Evolutionary conservation across 208 protist genomes (phyloP), one percentile per base, ranked within the genome.

Genomic region (Trichomonas vaginalis): DNA sequence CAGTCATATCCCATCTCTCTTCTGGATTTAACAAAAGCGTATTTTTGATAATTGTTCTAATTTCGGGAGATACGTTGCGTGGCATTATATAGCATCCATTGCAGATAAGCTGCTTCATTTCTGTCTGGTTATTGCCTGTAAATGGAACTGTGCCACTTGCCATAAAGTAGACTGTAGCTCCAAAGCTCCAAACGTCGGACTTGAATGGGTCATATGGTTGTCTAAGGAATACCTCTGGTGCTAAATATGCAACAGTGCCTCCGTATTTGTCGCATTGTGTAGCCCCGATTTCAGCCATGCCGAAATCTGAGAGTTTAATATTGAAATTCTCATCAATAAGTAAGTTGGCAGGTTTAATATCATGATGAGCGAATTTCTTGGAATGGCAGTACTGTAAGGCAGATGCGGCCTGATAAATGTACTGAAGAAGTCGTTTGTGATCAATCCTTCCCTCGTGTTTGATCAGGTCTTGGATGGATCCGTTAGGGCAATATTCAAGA

Each of bases 81-180:
- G 56, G 56, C 6, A 70, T 8, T 27, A n/a, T 27, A 27, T 70
- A 70, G 21, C n/a, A n/a, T 8, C 21, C 17, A 4, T 12, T 32
- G 56, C 56, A 70, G 62, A 96, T 96, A 42, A 21, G 8, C 35
- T 10, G 39, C 32, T 80, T 46, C 10, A 45, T 96, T 21, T 96
- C 95, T 40, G 90, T 96, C 39, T 90, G 87, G 61, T 45, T 56
- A 17, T 14, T 49, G 14, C 48, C 95, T 12, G 21, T 10, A 49
- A 80, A 61, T 32, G 95, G 95, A 70, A 70, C 21, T 49, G 90
- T 96, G 12, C 95, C 95, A 15, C 48, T 86, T 21, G 56, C 82
- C 95, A 96, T 80, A 21, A 56, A 46, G 40, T 48, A 88, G 0
- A 88, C 46, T 45, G 82, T 88, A n/a, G 48, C 40, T n/a, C 82